phyloP scores from a whole-genome alignment of 176 grass and related monocot species.

The Saccharum officinarum region DNA sequence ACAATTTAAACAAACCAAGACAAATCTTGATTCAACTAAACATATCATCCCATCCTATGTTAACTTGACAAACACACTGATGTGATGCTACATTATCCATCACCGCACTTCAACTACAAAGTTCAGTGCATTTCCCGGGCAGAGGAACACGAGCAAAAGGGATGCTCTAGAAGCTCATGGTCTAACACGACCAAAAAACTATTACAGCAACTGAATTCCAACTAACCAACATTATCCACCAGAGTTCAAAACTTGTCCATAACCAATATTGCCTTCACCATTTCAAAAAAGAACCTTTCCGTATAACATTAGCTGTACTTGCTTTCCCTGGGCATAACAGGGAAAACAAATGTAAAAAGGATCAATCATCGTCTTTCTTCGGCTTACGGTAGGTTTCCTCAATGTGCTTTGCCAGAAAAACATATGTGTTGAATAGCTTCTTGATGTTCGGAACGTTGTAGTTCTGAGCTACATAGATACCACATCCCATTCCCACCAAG shows the following conservation, averaged over 20 bases:
- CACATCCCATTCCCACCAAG: slow-evolving; percentile 58
- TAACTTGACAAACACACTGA: background rate
- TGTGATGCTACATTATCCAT: background rate
- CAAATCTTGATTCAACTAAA: background rate
- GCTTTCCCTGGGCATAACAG: background rate
- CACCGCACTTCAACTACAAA: background rate
- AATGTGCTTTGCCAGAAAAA: slow-evolving; percentile 61
- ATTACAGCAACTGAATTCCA: background rate
- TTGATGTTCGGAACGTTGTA: slow-evolving; percentile 74
- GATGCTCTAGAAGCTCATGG: background rate
- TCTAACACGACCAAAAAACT: background rate
- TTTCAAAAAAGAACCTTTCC: background rate
- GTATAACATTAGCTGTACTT: slow-evolving; percentile 16
- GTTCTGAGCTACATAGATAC: slow-evolving; percentile 71
- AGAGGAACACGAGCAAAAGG: background rate
- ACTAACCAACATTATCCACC: background rate
- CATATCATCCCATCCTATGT: background rate
- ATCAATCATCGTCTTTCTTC: slow-evolving; percentile 64
- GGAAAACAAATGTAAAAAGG: background rate
- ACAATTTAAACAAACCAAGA: background rate
- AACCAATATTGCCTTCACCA: slow-evolving; percentile 14
- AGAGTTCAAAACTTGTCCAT: background rate
- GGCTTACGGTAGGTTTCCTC: slow-evolving; percentile 78
- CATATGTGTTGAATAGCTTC: slow-evolving; percentile 59
- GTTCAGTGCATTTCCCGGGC: background rate